phyloP scores from a whole-genome alignment of 192 early-diverging fungal genomes.

The Entophlyctis luteolus region DNA sequence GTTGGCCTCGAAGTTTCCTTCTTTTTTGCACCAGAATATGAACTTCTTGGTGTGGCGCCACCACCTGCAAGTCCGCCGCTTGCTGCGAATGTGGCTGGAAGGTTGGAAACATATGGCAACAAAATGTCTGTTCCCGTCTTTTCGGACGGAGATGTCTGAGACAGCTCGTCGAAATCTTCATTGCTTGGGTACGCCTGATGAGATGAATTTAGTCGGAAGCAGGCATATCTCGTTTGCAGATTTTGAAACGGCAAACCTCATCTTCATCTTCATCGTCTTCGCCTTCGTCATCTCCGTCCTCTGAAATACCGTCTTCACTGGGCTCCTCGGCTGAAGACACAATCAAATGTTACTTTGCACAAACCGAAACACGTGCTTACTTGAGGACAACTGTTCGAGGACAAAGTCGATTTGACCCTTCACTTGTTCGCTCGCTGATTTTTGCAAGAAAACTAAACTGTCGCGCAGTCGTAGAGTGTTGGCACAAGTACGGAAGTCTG shows the following conservation, averaged over 20 bases:
- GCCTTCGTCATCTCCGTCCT: constrained; percentile 40
- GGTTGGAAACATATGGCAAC: not conserved
- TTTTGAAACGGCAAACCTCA: constrained; percentile 21
- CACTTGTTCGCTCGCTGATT: constrained; percentile 34
- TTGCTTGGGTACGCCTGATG: constrained; percentile 23
- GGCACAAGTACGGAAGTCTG: constrained; percentile 33
- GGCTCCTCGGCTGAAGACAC: not conserved
- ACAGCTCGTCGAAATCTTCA: constrained; percentile 18
- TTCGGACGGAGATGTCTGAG: not conserved
- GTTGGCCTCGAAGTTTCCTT: constrained; percentile 1
- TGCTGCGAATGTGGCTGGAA: not conserved
- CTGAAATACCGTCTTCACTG: constrained; percentile 19
- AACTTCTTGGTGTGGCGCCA: too few relatives aligned
- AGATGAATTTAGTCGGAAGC: not conserved
- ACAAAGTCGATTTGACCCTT: constrained; percentile 48
- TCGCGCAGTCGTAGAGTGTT: constrained; percentile 38
- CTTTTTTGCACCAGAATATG: too few relatives aligned
- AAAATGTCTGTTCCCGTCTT: constrained; percentile 5
- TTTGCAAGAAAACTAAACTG: constrained; percentile 31
- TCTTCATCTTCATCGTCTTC: constrained; percentile 43
- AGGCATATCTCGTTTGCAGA: not conserved
- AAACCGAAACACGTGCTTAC: not conserved
- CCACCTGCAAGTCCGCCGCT: constrained; percentile 3
- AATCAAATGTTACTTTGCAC: too few relatives aligned
- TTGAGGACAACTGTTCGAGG: constrained; percentile 32